Evolutionary conservation across 2,329 filamentous ascomycete genomes (phyloP), one percentile per base, ranked within the genome.

Genomic region (Sphaerulina vaccinii): DNA sequence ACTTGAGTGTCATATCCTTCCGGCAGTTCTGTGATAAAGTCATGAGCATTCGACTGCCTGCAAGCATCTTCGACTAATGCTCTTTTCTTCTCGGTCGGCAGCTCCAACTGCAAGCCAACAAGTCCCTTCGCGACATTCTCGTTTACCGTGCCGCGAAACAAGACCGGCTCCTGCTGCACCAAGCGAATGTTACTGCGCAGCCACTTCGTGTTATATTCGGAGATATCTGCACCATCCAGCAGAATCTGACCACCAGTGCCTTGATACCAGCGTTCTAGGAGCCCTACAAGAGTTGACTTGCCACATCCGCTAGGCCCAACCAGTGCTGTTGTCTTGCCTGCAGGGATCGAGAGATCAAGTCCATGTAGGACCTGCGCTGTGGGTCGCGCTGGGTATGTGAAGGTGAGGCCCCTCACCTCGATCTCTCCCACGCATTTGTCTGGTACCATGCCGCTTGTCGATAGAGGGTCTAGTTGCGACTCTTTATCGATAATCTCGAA

Each of bases 391-490:
- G 87, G 87, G 61, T 91, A 91, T 1, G 85, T 80, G 62, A 91
- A 90, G n/a, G 77, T 79, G 9, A 91, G 79, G 36, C 82, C 74
- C 9, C 81, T 71, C 22, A 91, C 80, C 4, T 78, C 70, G 42
- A 88, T 84, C 45, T 85, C 78, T 7, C 69, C 68, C 8, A 36
- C 40, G 22, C 63, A 66, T 5, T 40, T 23, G 9, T 24, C 29
- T 2, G 64, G 66, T 23, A 56, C 45, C 23, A 51, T 52, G 15
- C 68, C 65, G 11, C 48, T 49, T 10, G 57, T 19, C 22, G 59
- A 47, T 2, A 72, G 58, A 0, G 73, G 68, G 55, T 77, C 71
- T 1, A 75, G 60, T 10, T 63, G 55, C 0, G 73, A 74, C 7
- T 58, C 33, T 24, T 70, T 69, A 52, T 74, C 72, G 29, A 77